A percentile compares a stretch with the other conserved stretches of the same genome.
These are phyloP conservation scores for Apiospora aurea DNA, from an alignment of 2,329 filamentous ascomycete genomes.

Conservation along the genomic window DNA sequence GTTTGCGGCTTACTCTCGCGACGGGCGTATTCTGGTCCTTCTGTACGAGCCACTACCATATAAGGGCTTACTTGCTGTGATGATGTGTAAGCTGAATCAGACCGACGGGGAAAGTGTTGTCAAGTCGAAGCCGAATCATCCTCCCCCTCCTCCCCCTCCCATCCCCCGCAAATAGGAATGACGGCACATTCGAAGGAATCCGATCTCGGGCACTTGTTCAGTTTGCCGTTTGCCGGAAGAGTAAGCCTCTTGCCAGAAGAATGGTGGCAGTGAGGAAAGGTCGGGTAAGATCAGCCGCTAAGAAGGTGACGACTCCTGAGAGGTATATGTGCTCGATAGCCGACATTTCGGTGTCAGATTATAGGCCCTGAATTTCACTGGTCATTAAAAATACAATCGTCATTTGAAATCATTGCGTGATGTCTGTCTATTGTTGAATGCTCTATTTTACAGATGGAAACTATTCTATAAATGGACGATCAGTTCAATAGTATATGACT, in stretches of 20 bases:
- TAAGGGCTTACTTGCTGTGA: constrained; percentile 5
- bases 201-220: neutral
- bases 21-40: neutral
- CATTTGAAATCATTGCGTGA: neutral
- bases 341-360: constrained; percentile 16
- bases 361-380: neutral
- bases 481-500: neutral
- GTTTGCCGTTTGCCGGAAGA: neutral
- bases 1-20: constrained; percentile 11
- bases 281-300: constrained; percentile 1
- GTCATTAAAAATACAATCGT: neutral
- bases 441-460: neutral
- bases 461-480: neutral
- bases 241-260: neutral
- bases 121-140: neutral
- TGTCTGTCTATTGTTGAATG: neutral
- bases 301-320: neutral
- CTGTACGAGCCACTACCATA: neutral
- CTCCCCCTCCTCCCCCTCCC: neutral
- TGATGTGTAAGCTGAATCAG: constrained; percentile 17
- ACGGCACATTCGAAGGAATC: neutral
- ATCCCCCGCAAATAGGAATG: constrained; percentile 9
- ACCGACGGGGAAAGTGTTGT: constrained; percentile 11
- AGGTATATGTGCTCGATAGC: constrained; percentile 3
- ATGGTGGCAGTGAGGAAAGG: neutral